Conservation (phyloP, 2,329 filamentous ascomycete species). For the Colletotrichum phormii region DNA sequence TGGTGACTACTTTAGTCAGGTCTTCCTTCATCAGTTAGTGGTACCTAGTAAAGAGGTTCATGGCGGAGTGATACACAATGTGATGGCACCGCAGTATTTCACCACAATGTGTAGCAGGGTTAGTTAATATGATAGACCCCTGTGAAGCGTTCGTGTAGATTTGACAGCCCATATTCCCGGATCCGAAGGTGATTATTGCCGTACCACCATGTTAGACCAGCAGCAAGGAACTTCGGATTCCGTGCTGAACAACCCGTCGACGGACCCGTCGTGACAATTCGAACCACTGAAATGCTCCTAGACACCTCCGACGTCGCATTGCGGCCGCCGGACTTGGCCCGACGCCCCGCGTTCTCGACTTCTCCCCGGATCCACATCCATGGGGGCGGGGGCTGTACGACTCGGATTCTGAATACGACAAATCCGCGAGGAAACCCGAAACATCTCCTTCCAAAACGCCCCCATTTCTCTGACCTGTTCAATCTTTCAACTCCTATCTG, state of each 20-base stretch:
- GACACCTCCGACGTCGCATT: slow-evolving; percentile 5
- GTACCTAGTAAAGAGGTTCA: no score
- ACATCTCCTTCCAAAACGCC: not conserved
- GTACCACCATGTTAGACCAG: not conserved
- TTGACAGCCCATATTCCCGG: not conserved
- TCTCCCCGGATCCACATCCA: not conserved
- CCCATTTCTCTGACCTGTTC: not conserved
- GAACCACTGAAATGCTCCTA: not conserved
- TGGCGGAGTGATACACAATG: no score
- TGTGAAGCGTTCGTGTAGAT: no score
- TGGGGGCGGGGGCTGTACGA: not conserved
- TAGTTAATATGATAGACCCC: no score
- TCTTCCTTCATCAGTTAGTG: no score
- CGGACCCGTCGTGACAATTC: not conserved
- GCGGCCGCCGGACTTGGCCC: not conserved
- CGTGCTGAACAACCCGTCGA: not conserved
- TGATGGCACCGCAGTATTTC: no score
- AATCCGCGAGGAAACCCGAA: not conserved
- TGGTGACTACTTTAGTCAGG: no score
- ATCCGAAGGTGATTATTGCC: not conserved
- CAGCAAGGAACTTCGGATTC: not conserved
- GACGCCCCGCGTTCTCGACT: not conserved
- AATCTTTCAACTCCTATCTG: not conserved
- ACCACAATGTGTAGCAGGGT: no score
- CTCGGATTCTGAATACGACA: not conserved